Evolutionary conservation across 768 basidiomycete genomes (phyloP), one percentile per base, ranked within the genome.

Genomic region (Obba rivulosa): DNA sequence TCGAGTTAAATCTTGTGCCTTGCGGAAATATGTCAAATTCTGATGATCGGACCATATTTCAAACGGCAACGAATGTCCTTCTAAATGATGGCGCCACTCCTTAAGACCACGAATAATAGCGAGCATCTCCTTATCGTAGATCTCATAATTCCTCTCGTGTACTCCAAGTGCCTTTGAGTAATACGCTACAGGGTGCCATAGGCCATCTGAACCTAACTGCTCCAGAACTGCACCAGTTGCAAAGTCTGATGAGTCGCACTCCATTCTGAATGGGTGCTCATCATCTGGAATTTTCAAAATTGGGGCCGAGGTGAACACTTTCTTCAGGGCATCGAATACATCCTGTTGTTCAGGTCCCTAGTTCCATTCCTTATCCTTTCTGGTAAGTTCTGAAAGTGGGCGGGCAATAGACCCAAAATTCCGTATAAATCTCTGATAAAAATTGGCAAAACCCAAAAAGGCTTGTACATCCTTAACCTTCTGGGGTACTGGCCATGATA

Each of bases 401-500:
- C 38, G 10, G 11, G 57, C 54, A 21, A 65, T 57, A 2, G 42
- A 9, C 0, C 62, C 55, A 46, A 59, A 72, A 22, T 57, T 43
- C 3, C 44, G 17, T 13, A 66, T 63, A 34, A 67, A 67, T 0
- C 46, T 22, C 2, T 57, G 11, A 14, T 66, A 66, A 51, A 64
- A 66, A 38, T 63, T 64, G 10, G 48, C 51, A 5, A 66, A 58
- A 1, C 65, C 61, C 8, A 64, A 40, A 39, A 66, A 66, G 1
- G 35, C 44, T 24, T 54, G 44, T 1, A 65, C 52, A 13, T 53
- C 55, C 23, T 31, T 47, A 7, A 60, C 41, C 1, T 20, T 51
- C 2, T 22, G 45, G 1, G 56, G 63, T 0, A 4, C 25, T 1
- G 62, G 67, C 63, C 57, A 71, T 9, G 53, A 47, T 2, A 25